These are phyloP conservation scores for Azolla pinnata DNA, from an alignment of 75 land plant species.

Conservation along the genomic window DNA sequence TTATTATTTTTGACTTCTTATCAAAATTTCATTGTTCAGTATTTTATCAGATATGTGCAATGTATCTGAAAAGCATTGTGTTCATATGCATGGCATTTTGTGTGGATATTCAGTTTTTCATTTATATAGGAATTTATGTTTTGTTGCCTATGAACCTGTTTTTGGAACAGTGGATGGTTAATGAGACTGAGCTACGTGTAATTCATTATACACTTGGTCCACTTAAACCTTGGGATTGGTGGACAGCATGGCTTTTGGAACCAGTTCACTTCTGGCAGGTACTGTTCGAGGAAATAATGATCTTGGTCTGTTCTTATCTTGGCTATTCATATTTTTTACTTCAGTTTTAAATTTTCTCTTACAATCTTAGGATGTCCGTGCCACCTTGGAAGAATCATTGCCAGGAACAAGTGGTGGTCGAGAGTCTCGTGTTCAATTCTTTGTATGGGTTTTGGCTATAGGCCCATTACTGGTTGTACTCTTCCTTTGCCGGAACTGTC, in stretches of 20 bases:
- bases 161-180: slow-evolving; percentile 89
- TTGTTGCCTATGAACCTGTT: too few species aligned
- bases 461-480: slow-evolving; percentile 45
- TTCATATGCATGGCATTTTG: too few species aligned
- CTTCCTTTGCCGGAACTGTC: slow-evolving; percentile 43
- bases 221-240: slow-evolving; percentile 99
- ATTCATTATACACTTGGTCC: slow-evolving; percentile 97
- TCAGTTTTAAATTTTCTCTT: too few species aligned
- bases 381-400: slow-evolving; percentile 46
- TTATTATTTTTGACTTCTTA: too few species aligned
- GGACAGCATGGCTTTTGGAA: slow-evolving; percentile 90
- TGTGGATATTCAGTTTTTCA: too few species aligned
- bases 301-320: background rate
- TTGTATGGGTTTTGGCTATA: slow-evolving; percentile 53
- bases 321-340: too few species aligned
- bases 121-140: too few species aligned
- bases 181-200: slow-evolving; percentile 75
- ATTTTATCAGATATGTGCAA: too few species aligned
- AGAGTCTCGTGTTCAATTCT: slow-evolving; percentile 43
- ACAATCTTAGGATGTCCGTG: slow-evolving; percentile 45
- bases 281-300: background rate
- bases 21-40: too few species aligned
- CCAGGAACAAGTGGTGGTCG: slow-evolving; percentile 84
- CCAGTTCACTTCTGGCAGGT: slow-evolving; percentile 99
- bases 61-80: too few species aligned